Conservation (phyloP, 345 rosid species). For the Ceriops decandra region DNA sequence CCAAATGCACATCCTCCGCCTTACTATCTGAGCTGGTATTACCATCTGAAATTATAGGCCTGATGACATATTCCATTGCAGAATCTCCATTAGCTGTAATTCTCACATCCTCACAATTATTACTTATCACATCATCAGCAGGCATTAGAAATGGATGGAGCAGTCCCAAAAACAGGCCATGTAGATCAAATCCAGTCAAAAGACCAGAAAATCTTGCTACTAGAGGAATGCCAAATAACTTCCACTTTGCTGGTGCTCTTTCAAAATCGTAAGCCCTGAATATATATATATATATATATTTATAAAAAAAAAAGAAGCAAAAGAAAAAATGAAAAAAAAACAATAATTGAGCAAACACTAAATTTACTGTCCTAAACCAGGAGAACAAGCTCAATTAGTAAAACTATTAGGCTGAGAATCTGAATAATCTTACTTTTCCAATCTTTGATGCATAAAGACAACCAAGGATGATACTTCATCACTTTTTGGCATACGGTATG, state of each 20-base stretch:
- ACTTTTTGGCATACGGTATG: slow-evolving; percentile 24
- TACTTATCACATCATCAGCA: slow-evolving; percentile 20
- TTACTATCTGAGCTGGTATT: slow-evolving; percentile 31
- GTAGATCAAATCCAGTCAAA: slow-evolving; percentile 13
- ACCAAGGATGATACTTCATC: slow-evolving; percentile 13
- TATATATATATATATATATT: too few species aligned
- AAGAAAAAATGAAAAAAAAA: slow-evolving; percentile 3
- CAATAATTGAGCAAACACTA: not conserved
- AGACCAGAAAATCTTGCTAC: slow-evolving; percentile 39
- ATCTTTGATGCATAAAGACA: slow-evolving; percentile 18
- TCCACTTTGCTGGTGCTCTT: slow-evolving; percentile 9
- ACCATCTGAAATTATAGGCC: slow-evolving; percentile 23
- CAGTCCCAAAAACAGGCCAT: slow-evolving; percentile 14
- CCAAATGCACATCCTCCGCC: slow-evolving; percentile 23
- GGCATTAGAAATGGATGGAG: slow-evolving; percentile 21
- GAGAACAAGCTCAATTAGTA: not conserved
- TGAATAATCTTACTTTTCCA: slow-evolving; percentile 20
- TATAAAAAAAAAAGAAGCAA: too few species aligned
- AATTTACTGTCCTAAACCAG: not conserved
- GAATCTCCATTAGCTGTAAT: slow-evolving; percentile 33
- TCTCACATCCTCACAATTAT: slow-evolving; percentile 32
- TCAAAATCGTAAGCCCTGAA: slow-evolving; percentile 22
- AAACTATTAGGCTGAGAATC: not conserved
- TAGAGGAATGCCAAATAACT: slow-evolving; percentile 51
- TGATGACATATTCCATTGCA: slow-evolving; percentile 33